These are phyloP conservation scores for Pythium sukuiense DNA, from an alignment of 352 stramenopile species.

Conservation along the genomic window DNA sequence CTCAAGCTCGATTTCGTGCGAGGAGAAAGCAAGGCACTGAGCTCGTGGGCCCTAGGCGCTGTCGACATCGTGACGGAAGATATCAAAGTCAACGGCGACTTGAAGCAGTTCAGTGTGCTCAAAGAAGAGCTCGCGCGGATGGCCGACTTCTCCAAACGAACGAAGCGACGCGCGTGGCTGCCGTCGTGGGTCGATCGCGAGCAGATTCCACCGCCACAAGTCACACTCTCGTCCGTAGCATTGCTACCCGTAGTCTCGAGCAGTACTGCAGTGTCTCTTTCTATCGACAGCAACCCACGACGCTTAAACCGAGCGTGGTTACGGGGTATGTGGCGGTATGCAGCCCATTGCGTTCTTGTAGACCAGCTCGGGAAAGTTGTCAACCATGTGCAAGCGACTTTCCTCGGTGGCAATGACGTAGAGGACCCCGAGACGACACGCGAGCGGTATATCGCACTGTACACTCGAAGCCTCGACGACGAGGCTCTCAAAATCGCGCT, in stretches of 20 bases:
- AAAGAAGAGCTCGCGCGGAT: constrained; percentile 46
- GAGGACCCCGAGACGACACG: constrained; percentile 8
- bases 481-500: constrained; percentile 46
- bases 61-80: constrained; percentile 61
- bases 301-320: constrained; percentile 39
- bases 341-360: constrained; percentile 47
- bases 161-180: constrained; percentile 37
- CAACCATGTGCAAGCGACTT: constrained; percentile 12
- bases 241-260: constrained; percentile 40
- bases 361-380: constrained; percentile 27
- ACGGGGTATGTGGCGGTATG: constrained; percentile 71
- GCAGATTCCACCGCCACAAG: constrained; percentile 33
- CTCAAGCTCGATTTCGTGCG: constrained; percentile 61
- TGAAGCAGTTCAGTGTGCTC: constrained; percentile 51
- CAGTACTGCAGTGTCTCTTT: constrained; percentile 12
- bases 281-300: constrained; percentile 35
- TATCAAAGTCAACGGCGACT: constrained; percentile 54
- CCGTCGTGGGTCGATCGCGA: constrained; percentile 58
- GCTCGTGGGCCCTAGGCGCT: constrained; percentile 32
- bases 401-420: background rate
- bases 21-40: background rate
- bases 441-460: constrained; percentile 58
- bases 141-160: constrained; percentile 35
- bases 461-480: constrained; percentile 46
- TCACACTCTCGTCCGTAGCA: constrained; percentile 28